phyloP scores from a whole-genome alignment of 2,329 filamentous ascomycete species.

The Aurifilum marmelostoma region DNA sequence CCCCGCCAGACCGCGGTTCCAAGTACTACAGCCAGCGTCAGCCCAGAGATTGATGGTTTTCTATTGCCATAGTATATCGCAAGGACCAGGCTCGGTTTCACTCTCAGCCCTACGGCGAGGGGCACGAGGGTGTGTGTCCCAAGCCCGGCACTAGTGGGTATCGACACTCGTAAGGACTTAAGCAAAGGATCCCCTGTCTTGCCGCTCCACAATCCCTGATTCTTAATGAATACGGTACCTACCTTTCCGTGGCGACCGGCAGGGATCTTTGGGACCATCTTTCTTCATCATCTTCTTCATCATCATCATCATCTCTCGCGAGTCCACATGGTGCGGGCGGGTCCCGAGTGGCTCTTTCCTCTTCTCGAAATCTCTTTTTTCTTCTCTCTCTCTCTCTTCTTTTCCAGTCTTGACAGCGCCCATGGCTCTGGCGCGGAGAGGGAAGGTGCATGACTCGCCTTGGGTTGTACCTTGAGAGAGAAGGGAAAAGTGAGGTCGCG shows the following conservation, averaged over 20 bases:
- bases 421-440: neutral
- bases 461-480: neutral
- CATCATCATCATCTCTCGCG: neutral
- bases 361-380: no score
- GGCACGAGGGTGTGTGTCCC: neutral
- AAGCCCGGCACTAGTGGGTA: constrained; percentile 11
- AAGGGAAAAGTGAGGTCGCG: neutral
- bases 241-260: constrained; percentile 5
- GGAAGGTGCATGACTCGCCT: neutral
- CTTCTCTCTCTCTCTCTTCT: no score
- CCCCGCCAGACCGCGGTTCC: neutral
- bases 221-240: neutral
- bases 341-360: neutral
- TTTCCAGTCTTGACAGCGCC: neutral
- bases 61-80: neutral
- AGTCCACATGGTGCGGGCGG: constrained; percentile 4
- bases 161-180: neutral
- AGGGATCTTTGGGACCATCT: neutral
- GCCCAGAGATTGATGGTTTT: neutral
- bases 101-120: constrained; percentile 21
- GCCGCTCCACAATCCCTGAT: constrained; percentile 2
- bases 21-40: neutral
- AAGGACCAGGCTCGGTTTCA: constrained; percentile 12
- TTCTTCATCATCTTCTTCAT: neutral
- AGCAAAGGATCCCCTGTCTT: constrained; percentile 11